A percentile compares a stretch with the other conserved stretches of the same genome.
phyloP scores from a whole-genome alignment of 2,329 filamentous ascomycete genomes.

The Acrocalymma vagum region DNA sequence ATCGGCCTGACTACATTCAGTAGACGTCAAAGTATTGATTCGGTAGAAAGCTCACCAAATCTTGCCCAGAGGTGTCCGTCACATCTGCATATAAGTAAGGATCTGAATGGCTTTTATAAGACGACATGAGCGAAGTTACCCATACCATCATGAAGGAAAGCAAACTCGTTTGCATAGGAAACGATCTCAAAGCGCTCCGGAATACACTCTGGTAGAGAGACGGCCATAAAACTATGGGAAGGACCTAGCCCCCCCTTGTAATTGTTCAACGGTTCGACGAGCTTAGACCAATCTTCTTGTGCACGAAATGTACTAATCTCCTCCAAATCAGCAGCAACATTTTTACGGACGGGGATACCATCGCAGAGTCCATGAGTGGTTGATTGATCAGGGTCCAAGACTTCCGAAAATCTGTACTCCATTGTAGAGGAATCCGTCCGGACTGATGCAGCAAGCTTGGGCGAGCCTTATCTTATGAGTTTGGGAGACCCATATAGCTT shows the following conservation, averaged over 20 bases:
- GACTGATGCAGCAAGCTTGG: no score
- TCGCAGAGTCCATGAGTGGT: conserved; percentile 8
- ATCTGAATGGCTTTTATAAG: no score
- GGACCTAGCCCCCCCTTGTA: conserved; percentile 37
- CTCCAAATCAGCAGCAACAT: conserved; percentile 26
- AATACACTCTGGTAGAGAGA: conserved; percentile 48
- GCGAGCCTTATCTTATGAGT: no score
- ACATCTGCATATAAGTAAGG: conserved; percentile 6
- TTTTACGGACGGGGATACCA: conserved; percentile 8
- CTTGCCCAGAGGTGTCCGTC: conserved; percentile 2
- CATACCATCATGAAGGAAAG: conserved; percentile 51
- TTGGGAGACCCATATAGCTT: no score
- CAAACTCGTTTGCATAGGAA: conserved; percentile 52
- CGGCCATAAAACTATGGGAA: conserved; percentile 37
- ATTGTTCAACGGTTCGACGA: conserved; percentile 26
- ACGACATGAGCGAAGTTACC: no score
- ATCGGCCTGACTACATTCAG: no score
- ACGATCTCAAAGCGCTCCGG: conserved; percentile 51
- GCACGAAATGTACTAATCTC: conserved; percentile 37
- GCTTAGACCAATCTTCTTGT: conserved; percentile 42
- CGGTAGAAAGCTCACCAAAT: conserved; percentile 1
- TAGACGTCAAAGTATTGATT: background rate
- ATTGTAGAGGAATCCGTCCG: conserved; percentile 10
- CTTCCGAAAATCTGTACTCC: conserved; percentile 6
- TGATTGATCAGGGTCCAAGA: conserved; percentile 4